Conservation (phyloP, 2,329 filamentous ascomycete genomes). For the Ophiostoma ulmi region DNA sequence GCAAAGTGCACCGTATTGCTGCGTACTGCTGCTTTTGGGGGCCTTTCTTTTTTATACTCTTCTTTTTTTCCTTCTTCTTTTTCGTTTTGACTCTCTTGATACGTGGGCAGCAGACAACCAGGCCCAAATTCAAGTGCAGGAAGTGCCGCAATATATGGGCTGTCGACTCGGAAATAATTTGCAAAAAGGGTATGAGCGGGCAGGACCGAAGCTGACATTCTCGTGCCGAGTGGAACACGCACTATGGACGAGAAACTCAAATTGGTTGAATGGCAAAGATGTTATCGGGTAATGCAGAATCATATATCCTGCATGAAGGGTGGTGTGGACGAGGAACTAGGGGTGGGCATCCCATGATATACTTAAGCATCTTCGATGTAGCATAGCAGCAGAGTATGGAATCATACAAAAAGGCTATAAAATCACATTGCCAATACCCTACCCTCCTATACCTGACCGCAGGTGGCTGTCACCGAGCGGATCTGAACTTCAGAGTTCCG, state of each 20-base stretch:
- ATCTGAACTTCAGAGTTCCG: neutral
- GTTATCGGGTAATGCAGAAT: neutral
- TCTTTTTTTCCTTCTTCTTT: neutral
- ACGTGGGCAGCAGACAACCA: neutral
- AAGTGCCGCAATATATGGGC: neutral
- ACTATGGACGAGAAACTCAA: neutral
- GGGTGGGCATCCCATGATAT: constrained; percentile 3
- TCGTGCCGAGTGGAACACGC: constrained; percentile 12
- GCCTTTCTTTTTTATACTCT: neutral
- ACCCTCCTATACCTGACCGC: neutral
- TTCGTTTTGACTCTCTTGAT: neutral
- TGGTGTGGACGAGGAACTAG: neutral
- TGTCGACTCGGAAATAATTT: neutral
- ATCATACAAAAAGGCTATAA: neutral
- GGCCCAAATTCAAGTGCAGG: neutral
- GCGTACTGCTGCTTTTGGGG: neutral
- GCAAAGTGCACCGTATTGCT: neutral
- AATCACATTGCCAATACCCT: neutral
- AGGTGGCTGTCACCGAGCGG: neutral
- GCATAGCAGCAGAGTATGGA: neutral
- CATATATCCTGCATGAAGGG: neutral
- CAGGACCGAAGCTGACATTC: constrained; percentile 9
- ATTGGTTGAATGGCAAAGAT: neutral
- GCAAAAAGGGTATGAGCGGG: neutral
- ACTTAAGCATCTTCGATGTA: neutral